Base-by-base conservation (phyloP, 2,329 filamentous ascomycete genomes). In the Diaporthe citriasiana region DNA sequence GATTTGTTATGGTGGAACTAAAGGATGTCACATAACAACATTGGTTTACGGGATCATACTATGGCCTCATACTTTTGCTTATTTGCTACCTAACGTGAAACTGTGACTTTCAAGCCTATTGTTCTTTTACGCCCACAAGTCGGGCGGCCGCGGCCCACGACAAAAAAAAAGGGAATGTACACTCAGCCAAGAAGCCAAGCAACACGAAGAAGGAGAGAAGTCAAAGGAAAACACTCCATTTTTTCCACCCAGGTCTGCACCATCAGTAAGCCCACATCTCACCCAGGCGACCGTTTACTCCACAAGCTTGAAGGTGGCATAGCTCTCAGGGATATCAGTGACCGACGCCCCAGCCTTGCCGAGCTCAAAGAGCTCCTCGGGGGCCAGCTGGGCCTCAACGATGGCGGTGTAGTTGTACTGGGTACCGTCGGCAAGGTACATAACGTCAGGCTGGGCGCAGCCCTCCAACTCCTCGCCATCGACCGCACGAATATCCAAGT, bases 331-430 rank as follows among this genome's bases (percentile, higher is more conserved):
- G 40, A 63, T 63, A 0, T 63, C 57, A n/a, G 8, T 30, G 19
- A 7, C 53, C 30, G 53, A 35, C 4, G 30, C 56, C 2, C 59
- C 59, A 4, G 59, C 4, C 59, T 47, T 19, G 40, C 25, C 17
- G 5, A 63, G 59, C 59, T 30, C 4, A 8, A 30, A 7, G 7
- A 63, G 59, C 40, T 63, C 59, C 4, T 17, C 59, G 17, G 38
- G 10, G 59, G 59, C n/a, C n/a, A n/a, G 59, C 25, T 42, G 7
- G n/a, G 57, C 15, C 57, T 63, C 57, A 4, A 6, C 57, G 25
- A 63, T 33, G 57, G 57, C 57, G 40, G 57, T 63, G 57, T 30
- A 63, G 40, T 63, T 63, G 40, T 63, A 63, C 40, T 33, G 40
- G 17, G 59, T 63, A 7, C 59, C 59, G 40, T 63, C 59, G 40